phyloP scores from a whole-genome alignment of 2,329 filamentous ascomycete genomes.

The Claviceps spartinae region DNA sequence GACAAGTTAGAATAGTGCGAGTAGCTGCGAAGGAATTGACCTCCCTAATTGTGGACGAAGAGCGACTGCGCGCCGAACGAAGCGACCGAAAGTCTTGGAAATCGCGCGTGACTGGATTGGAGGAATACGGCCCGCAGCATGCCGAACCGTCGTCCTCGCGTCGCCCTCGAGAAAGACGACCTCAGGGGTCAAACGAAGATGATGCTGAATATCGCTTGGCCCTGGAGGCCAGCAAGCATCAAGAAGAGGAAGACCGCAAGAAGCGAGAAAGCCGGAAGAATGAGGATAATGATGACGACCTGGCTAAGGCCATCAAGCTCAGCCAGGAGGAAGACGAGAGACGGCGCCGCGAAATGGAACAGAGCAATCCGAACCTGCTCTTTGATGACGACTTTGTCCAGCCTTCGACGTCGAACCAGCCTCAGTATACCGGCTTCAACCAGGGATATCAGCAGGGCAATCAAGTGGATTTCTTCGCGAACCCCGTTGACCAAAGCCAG shows the following conservation, averaged over 20 bases:
- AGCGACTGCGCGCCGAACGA: conserved; percentile 77
- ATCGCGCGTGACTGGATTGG: conserved; percentile 83
- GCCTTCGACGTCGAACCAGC: conserved; percentile 30
- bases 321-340: conserved; percentile 92
- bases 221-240: conserved; percentile 86
- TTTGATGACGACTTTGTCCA: conserved; percentile 68
- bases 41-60: conserved; percentile 81
- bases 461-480: conserved; percentile 93
- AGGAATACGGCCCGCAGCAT: conserved; percentile 53
- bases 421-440: conserved; percentile 80
- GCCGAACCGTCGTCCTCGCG: conserved; percentile 26
- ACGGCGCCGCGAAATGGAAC: conserved; percentile 73
- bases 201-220: conserved; percentile 84
- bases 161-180: conserved; percentile 34
- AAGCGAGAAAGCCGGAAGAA: conserved; percentile 53
- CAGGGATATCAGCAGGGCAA: conserved; percentile 96
- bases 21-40: conserved; percentile 94
- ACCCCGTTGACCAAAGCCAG: conserved; percentile 68
- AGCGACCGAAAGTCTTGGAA: conserved; percentile 93
- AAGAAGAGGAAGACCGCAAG: conserved; percentile 78
- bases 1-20: conserved; percentile 48
- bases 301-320: conserved; percentile 87
- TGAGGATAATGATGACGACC: conserved; percentile 60
- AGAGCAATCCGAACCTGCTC: conserved; percentile 71
- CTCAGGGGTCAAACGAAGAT: conserved; percentile 54